These are phyloP conservation scores for Diplodia mutila DNA, from an alignment of 2,329 filamentous ascomycete genomes.

Conservation along the genomic window DNA sequence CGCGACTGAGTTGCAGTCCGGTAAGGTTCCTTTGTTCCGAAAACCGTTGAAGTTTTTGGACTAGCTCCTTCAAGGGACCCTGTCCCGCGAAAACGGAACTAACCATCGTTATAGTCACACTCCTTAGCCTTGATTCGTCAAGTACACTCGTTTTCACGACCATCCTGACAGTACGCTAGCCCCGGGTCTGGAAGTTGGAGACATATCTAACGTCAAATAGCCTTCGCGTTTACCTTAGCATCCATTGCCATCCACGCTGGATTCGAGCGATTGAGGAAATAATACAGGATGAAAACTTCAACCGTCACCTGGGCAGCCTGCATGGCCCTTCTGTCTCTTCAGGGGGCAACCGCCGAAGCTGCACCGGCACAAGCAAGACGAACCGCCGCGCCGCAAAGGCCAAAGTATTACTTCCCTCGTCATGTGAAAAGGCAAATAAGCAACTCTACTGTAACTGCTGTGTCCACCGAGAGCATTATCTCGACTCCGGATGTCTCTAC, in stretches of 20 bases:
- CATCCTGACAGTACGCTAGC: conserved; percentile 37
- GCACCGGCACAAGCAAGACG: conserved; percentile 50
- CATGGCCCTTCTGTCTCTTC: conserved; percentile 49
- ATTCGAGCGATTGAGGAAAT: conserved; percentile 29
- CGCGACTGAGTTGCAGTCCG: conserved; percentile 43
- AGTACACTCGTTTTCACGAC: conserved; percentile 55
- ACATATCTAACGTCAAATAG: conserved; percentile 4
- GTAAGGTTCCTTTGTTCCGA: conserved; percentile 33
- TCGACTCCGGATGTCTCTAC: conserved; percentile 13
- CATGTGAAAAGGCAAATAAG: conserved; percentile 47
- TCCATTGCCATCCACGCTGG: conserved; percentile 5
- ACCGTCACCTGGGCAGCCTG: conserved; percentile 52
- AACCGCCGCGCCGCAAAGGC: conserved; percentile 33
- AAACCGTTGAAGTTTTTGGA: neutral
- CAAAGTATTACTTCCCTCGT: conserved; percentile 54
- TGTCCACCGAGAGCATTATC: neutral
- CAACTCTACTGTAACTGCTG: conserved; percentile 38
- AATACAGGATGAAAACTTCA: conserved; percentile 48
- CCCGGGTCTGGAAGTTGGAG: neutral
- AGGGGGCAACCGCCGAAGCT: conserved; percentile 52
- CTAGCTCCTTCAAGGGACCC: too few species aligned
- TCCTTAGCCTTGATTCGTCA: conserved; percentile 51
- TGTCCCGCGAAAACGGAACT: too few species aligned
- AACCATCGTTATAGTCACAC: conserved; percentile 32
- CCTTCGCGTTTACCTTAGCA: conserved; percentile 1